Evolutionary conservation across 441 rosid genomes (phyloP).

Genomic region (Omphalea diandra): DNA sequence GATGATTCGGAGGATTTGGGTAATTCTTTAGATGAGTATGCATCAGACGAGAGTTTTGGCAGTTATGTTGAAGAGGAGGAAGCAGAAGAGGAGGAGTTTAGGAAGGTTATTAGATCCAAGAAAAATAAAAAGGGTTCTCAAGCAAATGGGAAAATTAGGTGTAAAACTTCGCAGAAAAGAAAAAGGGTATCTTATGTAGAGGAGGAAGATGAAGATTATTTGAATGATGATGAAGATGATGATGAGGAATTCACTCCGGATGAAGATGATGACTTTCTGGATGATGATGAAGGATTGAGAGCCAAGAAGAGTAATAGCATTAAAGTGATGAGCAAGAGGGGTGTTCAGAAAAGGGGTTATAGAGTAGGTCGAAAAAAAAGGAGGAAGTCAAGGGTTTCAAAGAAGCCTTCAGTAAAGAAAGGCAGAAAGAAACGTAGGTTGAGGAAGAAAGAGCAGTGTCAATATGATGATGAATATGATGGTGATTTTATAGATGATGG

Average conservation of each 20-base stretch:
- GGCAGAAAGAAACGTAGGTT: conserved; percentile 43
- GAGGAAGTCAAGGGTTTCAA: conserved; percentile 43
- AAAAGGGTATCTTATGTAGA: conserved; percentile 44
- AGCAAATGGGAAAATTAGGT: conserved; percentile 35
- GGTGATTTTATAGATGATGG: conserved; percentile 49
- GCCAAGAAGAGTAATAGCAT: conserved; percentile 30
- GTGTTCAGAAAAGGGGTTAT: conserved; percentile 33
- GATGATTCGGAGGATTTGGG: conserved; percentile 57
- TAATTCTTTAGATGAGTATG: conserved; percentile 51
- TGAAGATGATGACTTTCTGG: conserved; percentile 59
- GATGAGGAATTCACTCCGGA: conserved; percentile 67
- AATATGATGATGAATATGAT: conserved; percentile 40
- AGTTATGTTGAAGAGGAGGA: conserved; percentile 39
- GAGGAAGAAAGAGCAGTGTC: conserved; percentile 48
- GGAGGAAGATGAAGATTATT: conserved; percentile 49
- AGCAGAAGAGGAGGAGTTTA: conserved; percentile 43
- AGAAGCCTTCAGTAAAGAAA: conserved; percentile 39
- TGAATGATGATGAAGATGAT: conserved; percentile 46
- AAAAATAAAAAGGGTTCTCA: conserved; percentile 35
- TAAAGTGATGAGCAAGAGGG: conserved; percentile 37
- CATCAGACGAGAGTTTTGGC: conserved; percentile 53
- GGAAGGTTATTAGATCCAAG: conserved; percentile 34
- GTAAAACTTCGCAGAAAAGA: conserved; percentile 48
- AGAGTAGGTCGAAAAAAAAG: conserved; percentile 38
- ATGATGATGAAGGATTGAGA: conserved; percentile 67